A percentile compares a stretch with the other conserved stretches of the same genome.
Evolutionary conservation across 148 eudicot species (phyloP).

Genomic region (Rhododendron molle): DNA sequence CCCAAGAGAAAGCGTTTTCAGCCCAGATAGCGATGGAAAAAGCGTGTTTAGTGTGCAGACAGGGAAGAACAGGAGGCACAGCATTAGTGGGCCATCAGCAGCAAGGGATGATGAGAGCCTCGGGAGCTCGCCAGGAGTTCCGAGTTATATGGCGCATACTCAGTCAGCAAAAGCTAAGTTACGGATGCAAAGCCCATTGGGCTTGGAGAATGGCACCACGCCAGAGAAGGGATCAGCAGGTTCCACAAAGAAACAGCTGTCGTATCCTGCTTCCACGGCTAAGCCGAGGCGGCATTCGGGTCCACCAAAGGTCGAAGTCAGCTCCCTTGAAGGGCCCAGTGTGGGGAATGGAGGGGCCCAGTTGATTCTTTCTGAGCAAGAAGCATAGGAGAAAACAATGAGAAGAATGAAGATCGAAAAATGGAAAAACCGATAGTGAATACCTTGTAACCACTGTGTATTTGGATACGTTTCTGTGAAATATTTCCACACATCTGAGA

Average conservation of each 20-base stretch:
- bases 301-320: constrained; percentile 36
- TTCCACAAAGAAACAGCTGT: constrained; percentile 56
- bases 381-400: constrained; percentile 1
- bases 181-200: constrained; percentile 42
- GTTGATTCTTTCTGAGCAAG: background rate
- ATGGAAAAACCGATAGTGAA: background rate
- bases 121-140: constrained; percentile 61
- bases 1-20: constrained; percentile 37
- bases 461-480: background rate
- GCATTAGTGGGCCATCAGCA: constrained; percentile 46
- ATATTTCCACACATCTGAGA: background rate
- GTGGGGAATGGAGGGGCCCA: constrained; percentile 12
- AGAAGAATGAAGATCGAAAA: background rate
- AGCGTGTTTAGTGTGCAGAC: constrained; percentile 50
- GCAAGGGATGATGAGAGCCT: constrained; percentile 80
- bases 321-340: constrained; percentile 8
- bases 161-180: constrained; percentile 71
- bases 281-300: constrained; percentile 58
- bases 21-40: constrained; percentile 54
- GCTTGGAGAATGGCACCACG: constrained; percentile 40
- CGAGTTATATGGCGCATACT: constrained; percentile 85
- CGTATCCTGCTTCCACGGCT: constrained; percentile 64
- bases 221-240: constrained; percentile 43
- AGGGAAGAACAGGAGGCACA: constrained; percentile 58
- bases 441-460: background rate